phyloP scores from a whole-genome alignment of 257 asterid species.

The Orobanche coerulescens region DNA sequence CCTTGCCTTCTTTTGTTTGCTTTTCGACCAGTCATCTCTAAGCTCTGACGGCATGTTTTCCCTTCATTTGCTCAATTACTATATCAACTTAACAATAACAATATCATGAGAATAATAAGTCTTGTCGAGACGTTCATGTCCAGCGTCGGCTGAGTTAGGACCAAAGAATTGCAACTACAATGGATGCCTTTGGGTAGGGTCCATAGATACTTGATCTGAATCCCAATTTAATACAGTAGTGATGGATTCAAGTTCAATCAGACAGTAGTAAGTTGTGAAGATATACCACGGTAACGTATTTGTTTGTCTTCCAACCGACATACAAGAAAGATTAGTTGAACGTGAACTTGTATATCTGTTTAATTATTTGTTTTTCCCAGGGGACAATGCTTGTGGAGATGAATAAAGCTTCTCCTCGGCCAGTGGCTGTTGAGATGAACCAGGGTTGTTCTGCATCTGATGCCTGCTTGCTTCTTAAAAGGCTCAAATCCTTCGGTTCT shows the following conservation, averaged over 20 bases:
- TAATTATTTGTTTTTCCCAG: conserved; percentile 28
- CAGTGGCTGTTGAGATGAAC: conserved; percentile 71
- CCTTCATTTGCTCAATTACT: too few species aligned
- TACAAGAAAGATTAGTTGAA: background rate
- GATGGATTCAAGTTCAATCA: too few species aligned
- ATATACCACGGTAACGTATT: background rate
- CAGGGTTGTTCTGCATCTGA: conserved; percentile 73
- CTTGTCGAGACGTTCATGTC: too few species aligned
- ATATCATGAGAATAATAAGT: too few species aligned
- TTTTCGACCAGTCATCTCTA: background rate
- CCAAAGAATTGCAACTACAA: too few species aligned
- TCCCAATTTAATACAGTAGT: too few species aligned
- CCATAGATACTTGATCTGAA: too few species aligned
- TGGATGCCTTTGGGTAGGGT: too few species aligned
- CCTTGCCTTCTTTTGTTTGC: background rate
- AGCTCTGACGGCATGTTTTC: background rate
- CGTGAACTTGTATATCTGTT: background rate
- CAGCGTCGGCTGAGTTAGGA: too few species aligned
- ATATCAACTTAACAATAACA: too few species aligned
- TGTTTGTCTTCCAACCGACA: background rate
- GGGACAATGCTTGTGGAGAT: conserved; percentile 69
- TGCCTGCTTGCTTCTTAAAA: conserved; percentile 58
- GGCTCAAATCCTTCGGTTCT: conserved; percentile 37
- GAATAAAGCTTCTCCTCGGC: conserved; percentile 33
- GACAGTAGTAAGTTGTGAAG: too few species aligned